Conservation (phyloP, 305 asterid species). For the Solanum aculeatissimum region DNA sequence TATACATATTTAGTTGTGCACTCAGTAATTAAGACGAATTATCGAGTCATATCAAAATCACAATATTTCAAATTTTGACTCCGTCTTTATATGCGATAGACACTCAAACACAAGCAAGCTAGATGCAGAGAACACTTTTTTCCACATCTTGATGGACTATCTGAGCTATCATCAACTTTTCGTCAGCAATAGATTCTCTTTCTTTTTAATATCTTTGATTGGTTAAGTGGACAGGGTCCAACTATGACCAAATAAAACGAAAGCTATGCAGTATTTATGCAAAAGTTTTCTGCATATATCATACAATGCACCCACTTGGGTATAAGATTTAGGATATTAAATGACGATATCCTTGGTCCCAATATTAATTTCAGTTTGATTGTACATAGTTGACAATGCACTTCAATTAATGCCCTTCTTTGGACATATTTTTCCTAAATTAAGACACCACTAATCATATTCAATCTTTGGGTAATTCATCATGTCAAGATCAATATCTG, state of each 20-base stretch:
- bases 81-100: background rate
- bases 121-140: background rate
- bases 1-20: background rate
- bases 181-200: background rate
- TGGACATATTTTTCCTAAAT: background rate
- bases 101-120: background rate
- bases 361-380: background rate
- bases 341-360: background rate
- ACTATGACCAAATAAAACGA: constrained; percentile 19
- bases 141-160: background rate
- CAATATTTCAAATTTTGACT: background rate
- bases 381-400: background rate
- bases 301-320: constrained; percentile 2
- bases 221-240: background rate
- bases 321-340: background rate
- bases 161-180: constrained; percentile 4
- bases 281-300: background rate
- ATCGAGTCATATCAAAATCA: background rate
- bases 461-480: background rate
- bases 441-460: background rate
- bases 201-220: background rate
- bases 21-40: background rate
- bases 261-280: constrained; percentile 1
- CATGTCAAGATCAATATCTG: background rate
- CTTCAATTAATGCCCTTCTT: background rate